These are phyloP conservation scores for Cylindrotheca fusiformis DNA, from an alignment of 108 stramenopile species.

Conservation along the genomic window DNA sequence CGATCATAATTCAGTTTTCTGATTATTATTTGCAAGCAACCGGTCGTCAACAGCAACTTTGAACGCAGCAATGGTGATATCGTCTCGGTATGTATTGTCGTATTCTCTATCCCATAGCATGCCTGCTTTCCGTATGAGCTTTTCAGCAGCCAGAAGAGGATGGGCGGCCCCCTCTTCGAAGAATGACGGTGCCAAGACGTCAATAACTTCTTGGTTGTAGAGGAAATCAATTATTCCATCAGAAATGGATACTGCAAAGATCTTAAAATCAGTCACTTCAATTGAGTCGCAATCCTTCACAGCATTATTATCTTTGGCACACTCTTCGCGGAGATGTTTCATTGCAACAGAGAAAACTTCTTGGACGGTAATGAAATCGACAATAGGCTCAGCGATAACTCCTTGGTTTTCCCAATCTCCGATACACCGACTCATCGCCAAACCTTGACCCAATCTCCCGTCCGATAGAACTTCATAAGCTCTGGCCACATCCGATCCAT, in stretches of 20 bases:
- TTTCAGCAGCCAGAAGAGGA: slow-evolving; percentile 64
- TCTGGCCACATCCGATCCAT: slow-evolving; percentile 49
- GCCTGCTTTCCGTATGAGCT: slow-evolving; percentile 65
- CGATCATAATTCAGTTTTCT: not conserved
- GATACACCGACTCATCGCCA: slow-evolving; percentile 82
- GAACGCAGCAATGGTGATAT: slow-evolving; percentile 69
- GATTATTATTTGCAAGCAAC: not conserved
- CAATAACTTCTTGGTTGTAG: slow-evolving; percentile 45
- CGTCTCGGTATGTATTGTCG: slow-evolving; percentile 73
- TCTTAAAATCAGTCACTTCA: slow-evolving; percentile 49
- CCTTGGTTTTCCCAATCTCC: slow-evolving; percentile 83
- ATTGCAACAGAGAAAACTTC: slow-evolving; percentile 20
- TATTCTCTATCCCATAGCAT: slow-evolving; percentile 66
- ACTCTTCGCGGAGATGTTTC: slow-evolving; percentile 7
- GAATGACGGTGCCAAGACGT: slow-evolving; percentile 52
- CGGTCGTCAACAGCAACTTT: slow-evolving; percentile 6
- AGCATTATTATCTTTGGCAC: slow-evolving; percentile 5
- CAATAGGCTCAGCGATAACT: slow-evolving; percentile 77
- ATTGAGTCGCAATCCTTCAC: slow-evolving; percentile 9
- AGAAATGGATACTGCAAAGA: slow-evolving; percentile 75
- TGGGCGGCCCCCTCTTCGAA: slow-evolving; percentile 42
- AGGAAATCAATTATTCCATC: slow-evolving; percentile 87
- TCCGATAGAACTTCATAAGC: slow-evolving; percentile 53
- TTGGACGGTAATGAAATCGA: slow-evolving; percentile 59
- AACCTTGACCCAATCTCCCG: slow-evolving; percentile 54